Conservation (phyloP, 208 protist genomes). For the Wallacemonas sp. region DNA sequence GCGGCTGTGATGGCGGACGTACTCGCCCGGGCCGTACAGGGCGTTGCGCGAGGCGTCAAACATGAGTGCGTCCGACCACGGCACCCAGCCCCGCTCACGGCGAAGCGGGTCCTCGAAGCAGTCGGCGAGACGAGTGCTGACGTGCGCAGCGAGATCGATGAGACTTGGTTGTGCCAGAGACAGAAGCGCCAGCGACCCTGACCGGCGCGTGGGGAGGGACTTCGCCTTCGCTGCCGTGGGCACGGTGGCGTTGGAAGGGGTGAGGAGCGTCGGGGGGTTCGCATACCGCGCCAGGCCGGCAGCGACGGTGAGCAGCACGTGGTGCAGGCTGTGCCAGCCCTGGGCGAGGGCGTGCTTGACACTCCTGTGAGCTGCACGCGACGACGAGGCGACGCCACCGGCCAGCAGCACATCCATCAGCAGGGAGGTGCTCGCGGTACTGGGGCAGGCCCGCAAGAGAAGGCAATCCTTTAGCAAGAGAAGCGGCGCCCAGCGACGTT, state of each 20-base stretch:
- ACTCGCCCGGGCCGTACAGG: constrained; percentile 33
- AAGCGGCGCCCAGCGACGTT: constrained; percentile 26
- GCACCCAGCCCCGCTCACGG: constrained; percentile 30
- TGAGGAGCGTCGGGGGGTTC: not conserved
- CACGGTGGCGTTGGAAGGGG: not conserved
- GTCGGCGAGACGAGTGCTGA: constrained; percentile 18
- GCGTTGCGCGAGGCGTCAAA: constrained; percentile 23
- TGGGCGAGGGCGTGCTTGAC: not conserved
- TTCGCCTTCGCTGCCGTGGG: not conserved
- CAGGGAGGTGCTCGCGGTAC: not conserved
- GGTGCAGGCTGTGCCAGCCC: constrained; percentile 1
- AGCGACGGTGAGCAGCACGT: not conserved
- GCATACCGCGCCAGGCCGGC: not conserved
- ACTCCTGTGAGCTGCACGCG: no score
- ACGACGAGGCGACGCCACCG: not conserved
- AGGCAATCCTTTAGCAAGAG: constrained; percentile 22
- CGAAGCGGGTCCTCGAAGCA: constrained; percentile 24
- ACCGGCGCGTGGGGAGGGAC: no score
- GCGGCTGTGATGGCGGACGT: constrained; percentile 41
- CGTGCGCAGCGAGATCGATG: constrained; percentile 19
- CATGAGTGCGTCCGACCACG: constrained; percentile 51
- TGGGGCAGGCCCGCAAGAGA: not conserved
- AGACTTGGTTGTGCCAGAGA: constrained; percentile 31
- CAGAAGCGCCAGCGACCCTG: constrained; percentile 8
- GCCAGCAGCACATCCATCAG: not conserved